A percentile compares a stretch with the other conserved stretches of the same genome.
Evolutionary conservation across 73 alveolate genomes (phyloP).

Genomic region (Durusdinium trenchii): DNA sequence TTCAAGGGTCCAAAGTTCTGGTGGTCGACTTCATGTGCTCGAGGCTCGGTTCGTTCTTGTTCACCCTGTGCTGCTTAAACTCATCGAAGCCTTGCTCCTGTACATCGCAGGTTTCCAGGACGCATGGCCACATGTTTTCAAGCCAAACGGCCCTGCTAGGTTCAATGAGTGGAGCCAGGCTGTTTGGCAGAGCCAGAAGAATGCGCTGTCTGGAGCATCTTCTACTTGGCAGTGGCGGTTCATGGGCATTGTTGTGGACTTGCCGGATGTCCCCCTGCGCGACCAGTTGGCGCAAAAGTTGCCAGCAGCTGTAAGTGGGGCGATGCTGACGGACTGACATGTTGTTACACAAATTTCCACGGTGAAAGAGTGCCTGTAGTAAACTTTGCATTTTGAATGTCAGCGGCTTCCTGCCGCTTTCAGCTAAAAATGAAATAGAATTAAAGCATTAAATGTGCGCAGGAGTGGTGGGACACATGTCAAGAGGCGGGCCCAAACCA

Average conservation of each 20-base stretch:
- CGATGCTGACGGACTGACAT: not conserved
- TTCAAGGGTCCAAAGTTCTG: not conserved
- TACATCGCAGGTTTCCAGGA: not conserved
- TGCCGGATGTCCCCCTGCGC: not conserved
- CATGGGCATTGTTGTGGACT: not conserved
- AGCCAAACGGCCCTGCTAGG: not conserved
- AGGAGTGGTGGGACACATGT: slow-evolving; percentile 4
- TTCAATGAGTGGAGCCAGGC: slow-evolving; percentile 33
- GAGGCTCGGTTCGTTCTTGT: not conserved
- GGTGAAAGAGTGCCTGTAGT: not conserved
- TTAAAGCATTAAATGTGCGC: no score
- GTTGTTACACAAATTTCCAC: not conserved
- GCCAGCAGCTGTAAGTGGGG: not conserved
- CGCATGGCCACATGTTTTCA: no score
- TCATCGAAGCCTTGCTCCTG: not conserved
- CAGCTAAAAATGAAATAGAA: no score
- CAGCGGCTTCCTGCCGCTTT: no score
- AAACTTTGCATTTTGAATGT: not conserved
- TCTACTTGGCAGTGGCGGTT: not conserved
- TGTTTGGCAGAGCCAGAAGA: not conserved
- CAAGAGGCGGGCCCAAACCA: not conserved
- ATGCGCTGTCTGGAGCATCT: not conserved
- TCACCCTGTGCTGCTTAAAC: not conserved
- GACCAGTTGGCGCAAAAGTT: not conserved
- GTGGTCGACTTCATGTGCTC: not conserved